Evolutionary conservation across 1,284 basidiomycete species (phyloP), one percentile per base, ranked within the genome.

Genomic region (Wallemia hederae): DNA sequence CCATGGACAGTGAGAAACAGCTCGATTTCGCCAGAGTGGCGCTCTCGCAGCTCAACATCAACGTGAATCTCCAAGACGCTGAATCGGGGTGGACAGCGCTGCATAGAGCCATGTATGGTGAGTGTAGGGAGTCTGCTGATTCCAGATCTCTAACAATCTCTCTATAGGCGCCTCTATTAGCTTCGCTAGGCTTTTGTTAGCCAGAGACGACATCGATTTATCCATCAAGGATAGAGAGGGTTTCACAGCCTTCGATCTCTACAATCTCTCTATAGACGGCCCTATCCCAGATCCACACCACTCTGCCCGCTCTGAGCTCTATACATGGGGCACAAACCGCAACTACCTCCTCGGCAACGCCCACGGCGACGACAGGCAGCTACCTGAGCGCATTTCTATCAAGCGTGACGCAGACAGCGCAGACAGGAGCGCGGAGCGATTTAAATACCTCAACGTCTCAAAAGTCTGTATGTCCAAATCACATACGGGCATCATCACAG

Each of bases 31-130:
- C 90, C 59, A 75, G 80, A 59, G 74, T 85, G 59, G 74, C 97
- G n/a, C 76, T 97, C 59, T 77, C 79, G 11, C 82, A 88, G 65
- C 81, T 85, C 0, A 72, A 73, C 26, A 74, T 91, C 68, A 82
- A 86, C 63, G 78, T 90, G 67, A 98, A 98, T 65, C 64, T 85
- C 5, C 73, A 76, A 62, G 92, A 99, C 70, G 70, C 70, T 61
- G 91, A 94, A 74, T 86, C 78, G 63, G 82, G 83, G 61, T 97
- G 90, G 82, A 94, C 90, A 0, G 78, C 92, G 1, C 74, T 98
- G 24, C 94, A 99, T 69, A 76, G 89, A 58, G 88, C 91, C 0
- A 72, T 97, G 62, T 98, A 94, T 69, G 72, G 75, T 27, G 90
- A 87, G 1, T 92, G 98, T 68, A 67, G 97, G 19, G 74, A 80